Evolutionary conservation across 2,329 filamentous ascomycete genomes (phyloP).

Genomic region (Penicillium italicum): DNA sequence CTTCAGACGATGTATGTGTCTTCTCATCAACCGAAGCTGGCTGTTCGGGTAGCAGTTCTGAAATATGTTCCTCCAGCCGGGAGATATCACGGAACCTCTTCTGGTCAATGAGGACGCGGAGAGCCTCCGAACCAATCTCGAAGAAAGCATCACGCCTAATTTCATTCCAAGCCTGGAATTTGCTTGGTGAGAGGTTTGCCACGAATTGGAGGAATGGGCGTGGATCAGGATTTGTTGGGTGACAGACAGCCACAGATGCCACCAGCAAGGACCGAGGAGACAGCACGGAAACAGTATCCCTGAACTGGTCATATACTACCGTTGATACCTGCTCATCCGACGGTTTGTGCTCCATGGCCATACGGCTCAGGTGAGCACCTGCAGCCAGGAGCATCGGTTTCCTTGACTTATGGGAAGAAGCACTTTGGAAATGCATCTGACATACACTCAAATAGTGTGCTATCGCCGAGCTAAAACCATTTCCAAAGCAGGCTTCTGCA

Average conservation of each 20-base stretch:
- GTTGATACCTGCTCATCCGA: constrained; percentile 25
- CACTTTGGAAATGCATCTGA: constrained; percentile 16
- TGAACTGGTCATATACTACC: constrained; percentile 35
- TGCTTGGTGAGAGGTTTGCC: constrained; percentile 19
- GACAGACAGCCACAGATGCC: constrained; percentile 35
- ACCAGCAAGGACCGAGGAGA: constrained; percentile 25
- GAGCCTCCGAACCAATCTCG: constrained; percentile 36
- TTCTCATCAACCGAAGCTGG: constrained; percentile 9
- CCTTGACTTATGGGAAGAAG: constrained; percentile 9
- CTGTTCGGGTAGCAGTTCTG: constrained; percentile 29
- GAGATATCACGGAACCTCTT: constrained; percentile 30
- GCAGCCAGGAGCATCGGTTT: constrained; percentile 24
- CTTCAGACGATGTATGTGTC: not conserved
- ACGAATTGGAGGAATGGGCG: constrained; percentile 31
- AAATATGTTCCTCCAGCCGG: constrained; percentile 30
- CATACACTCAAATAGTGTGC: constrained; percentile 29
- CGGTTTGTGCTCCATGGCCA: constrained; percentile 24
- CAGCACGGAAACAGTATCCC: constrained; percentile 23
- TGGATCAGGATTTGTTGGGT: constrained; percentile 37
- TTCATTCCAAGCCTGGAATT: constrained; percentile 19
- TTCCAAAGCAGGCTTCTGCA: constrained; percentile 35
- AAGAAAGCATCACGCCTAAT: constrained; percentile 30
- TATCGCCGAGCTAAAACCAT: constrained; percentile 32
- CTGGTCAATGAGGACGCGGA: constrained; percentile 37
- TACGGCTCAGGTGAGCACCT: constrained; percentile 26